Conservation (phyloP, 345 rosid species). For the Rhizophora apiculata region DNA sequence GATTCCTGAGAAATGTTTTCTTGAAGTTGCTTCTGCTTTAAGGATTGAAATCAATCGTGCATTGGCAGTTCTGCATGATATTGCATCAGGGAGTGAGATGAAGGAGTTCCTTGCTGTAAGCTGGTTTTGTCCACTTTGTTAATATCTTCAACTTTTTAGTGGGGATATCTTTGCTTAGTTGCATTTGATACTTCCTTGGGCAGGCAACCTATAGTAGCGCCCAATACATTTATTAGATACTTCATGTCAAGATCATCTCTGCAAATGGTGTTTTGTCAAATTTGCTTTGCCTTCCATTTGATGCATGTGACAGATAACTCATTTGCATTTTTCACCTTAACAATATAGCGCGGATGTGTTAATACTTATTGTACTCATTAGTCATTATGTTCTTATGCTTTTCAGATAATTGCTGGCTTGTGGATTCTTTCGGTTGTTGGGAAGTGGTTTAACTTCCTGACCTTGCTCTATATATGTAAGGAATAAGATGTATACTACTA, state of each 20-base stretch:
- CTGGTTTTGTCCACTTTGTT: neutral
- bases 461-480: slow-evolving; percentile 78
- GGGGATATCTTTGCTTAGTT: neutral
- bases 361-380: too few relatives aligned
- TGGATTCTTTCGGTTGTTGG: slow-evolving; percentile 78
- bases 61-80: slow-evolving; percentile 12
- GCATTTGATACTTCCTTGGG: neutral
- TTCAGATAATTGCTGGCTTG: slow-evolving; percentile 59
- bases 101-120: slow-evolving; percentile 27
- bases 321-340: too few relatives aligned
- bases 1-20: slow-evolving; percentile 24
- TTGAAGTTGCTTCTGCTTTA: slow-evolving; percentile 23
- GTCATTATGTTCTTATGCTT: slow-evolving; percentile 7
- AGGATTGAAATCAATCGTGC: slow-evolving; percentile 24
- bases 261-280: neutral
- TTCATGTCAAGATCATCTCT: neutral
- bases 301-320: too few relatives aligned
- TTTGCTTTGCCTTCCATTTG: neutral
- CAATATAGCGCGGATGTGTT: too few relatives aligned
- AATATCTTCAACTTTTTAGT: neutral
- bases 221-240: too few relatives aligned
- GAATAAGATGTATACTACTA: neutral
- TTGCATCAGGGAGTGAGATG: slow-evolving; percentile 26
- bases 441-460: slow-evolving; percentile 69
- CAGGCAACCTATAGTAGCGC: too few relatives aligned